These are phyloP conservation scores for Naganishia vaughanmartiniae DNA, from an alignment of 768 basidiomycete species.

Conservation along the genomic window DNA sequence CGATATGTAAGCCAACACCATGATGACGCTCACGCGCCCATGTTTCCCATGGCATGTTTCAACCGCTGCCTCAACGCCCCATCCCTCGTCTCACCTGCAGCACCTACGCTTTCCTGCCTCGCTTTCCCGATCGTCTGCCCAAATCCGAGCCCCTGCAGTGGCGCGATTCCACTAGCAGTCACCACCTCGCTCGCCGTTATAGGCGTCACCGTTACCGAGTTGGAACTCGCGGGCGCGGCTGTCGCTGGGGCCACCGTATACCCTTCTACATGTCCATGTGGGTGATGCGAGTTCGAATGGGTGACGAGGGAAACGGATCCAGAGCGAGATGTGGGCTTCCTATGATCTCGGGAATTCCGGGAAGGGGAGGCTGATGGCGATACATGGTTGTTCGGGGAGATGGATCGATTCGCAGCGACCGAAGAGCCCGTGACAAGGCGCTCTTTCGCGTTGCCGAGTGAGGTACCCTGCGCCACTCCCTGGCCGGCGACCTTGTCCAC, in stretches of 20 bases:
- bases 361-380: slow-evolving; percentile 10
- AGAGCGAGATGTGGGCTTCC: neutral
- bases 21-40: slow-evolving; percentile 34
- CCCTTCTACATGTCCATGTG: slow-evolving; percentile 6
- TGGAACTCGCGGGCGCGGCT: slow-evolving; percentile 13
- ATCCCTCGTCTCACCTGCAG: slow-evolving; percentile 34
- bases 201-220: slow-evolving; percentile 13
- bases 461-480: neutral
- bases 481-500: neutral
- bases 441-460: neutral
- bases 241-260: slow-evolving; percentile 11
- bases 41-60: slow-evolving; percentile 49
- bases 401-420: neutral
- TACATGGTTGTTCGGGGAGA: neutral
- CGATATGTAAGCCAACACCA: neutral
- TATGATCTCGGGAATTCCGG: neutral
- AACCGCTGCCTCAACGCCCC: slow-evolving; percentile 45
- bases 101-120: slow-evolving; percentile 3
- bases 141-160: neutral
- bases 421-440: neutral
- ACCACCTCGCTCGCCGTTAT: slow-evolving; percentile 13
- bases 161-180: neutral
- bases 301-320: neutral
- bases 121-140: slow-evolving; percentile 7
- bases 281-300: neutral